Evolutionary conservation across 2,329 filamentous ascomycete species (phyloP).

Genomic region (Myriosclerotinia scirpicola): DNA sequence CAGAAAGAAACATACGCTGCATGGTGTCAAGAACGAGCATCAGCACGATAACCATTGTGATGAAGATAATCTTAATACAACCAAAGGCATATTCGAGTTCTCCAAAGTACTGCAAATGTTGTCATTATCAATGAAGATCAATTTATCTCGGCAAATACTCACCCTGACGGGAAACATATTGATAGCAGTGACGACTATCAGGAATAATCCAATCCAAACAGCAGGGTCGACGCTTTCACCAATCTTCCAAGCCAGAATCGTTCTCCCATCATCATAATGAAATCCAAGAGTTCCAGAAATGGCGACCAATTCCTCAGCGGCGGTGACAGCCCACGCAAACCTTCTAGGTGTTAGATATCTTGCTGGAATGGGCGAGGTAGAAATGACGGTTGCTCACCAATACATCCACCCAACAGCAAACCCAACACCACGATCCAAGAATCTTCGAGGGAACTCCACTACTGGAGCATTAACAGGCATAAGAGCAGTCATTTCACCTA

Average conservation of each 20-base stretch:
- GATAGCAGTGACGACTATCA: conserved; percentile 41
- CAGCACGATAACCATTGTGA: conserved; percentile 42
- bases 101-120: conserved; percentile 36
- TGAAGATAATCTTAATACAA: conserved; percentile 43
- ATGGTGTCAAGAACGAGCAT: conserved; percentile 44
- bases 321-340: conserved; percentile 44
- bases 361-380: not conserved
- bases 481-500: conserved; percentile 46
- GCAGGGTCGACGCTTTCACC: conserved; percentile 43
- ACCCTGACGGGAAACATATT: conserved; percentile 45
- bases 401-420: conserved; percentile 46
- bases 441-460: conserved; percentile 44
- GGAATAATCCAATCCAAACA: conserved; percentile 44
- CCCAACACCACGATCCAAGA: conserved; percentile 43
- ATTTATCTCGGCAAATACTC: conserved; percentile 10
- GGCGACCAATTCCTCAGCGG: conserved; percentile 43
- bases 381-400: conserved; percentile 36
- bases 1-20: conserved; percentile 38
- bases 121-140: not conserved
- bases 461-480: conserved; percentile 46
- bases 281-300: conserved; percentile 43
- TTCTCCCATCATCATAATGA: conserved; percentile 43
- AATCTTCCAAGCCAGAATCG: conserved; percentile 40
- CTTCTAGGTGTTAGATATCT: conserved; percentile 31
- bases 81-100: conserved; percentile 45